phyloP scores from a whole-genome alignment of 345 rosid species.

The Melaleuca alternifolia region DNA sequence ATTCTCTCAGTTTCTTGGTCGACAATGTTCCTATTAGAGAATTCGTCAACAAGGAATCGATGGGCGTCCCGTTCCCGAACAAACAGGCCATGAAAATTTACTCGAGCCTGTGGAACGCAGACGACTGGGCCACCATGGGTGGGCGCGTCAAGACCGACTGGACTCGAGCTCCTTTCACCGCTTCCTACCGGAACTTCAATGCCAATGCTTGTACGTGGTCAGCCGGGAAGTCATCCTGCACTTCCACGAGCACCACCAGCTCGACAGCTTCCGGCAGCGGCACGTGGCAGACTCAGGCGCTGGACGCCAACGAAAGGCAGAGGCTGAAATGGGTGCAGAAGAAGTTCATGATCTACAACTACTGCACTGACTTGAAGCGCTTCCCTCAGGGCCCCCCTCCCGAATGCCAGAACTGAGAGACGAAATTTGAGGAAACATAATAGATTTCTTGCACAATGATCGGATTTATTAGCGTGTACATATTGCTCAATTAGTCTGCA shows the following conservation, averaged over 20 bases:
- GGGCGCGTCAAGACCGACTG: conserved; percentile 44
- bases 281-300: conserved; percentile 24
- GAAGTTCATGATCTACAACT: conserved; percentile 49
- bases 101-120: conserved; percentile 53
- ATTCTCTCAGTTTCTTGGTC: conserved; percentile 24
- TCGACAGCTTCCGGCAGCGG: not conserved
- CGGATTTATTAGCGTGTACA: not conserved
- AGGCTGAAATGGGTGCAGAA: conserved; percentile 41
- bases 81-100: conserved; percentile 40
- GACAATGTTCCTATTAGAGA: conserved; percentile 41
- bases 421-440: not conserved
- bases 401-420: conserved; percentile 15
- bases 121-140: conserved; percentile 53
- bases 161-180: conserved; percentile 50
- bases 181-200: conserved; percentile 32
- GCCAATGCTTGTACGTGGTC: conserved; percentile 29
- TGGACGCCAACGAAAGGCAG: conserved; percentile 19
- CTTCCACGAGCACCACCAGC: not conserved
- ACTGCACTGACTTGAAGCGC: conserved; percentile 32
- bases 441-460: not conserved
- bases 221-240: conserved; percentile 22
- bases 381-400: conserved; percentile 48
- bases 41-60: conserved; percentile 34
- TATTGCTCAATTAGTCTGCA: not conserved
- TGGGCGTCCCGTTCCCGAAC: conserved; percentile 30